Percentiles rank a stretch among this genome's conserved stretches.
Conservation (phyloP, 1,284 basidiomycete species). For the Porodaedalea pini region DNA sequence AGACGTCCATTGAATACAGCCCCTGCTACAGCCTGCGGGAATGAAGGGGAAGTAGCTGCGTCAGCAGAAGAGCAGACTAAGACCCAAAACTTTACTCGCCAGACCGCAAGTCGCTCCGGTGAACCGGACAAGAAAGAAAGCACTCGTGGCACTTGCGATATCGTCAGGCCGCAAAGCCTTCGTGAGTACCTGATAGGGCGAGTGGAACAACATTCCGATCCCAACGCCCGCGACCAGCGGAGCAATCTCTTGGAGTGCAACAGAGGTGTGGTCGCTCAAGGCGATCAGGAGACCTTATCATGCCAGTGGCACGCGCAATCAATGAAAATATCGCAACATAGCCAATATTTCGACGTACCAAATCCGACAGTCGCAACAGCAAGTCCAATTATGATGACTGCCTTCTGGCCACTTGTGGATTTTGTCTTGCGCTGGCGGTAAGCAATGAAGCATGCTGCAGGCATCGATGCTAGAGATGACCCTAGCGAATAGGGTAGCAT, state of each 20-base stretch:
- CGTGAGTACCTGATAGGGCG: slow-evolving; percentile 75
- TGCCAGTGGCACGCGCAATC: slow-evolving; percentile 7
- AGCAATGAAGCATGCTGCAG: slow-evolving; percentile 72
- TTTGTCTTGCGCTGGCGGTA: slow-evolving; percentile 54
- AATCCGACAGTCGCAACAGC: slow-evolving; percentile 64
- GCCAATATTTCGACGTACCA: slow-evolving; percentile 42
- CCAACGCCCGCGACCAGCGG: slow-evolving; percentile 73
- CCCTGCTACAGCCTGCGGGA: slow-evolving; percentile 63
- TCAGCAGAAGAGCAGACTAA: not conserved
- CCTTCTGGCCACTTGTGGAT: slow-evolving; percentile 60
- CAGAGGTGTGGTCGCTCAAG: slow-evolving; percentile 49
- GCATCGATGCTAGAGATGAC: slow-evolving; percentile 75
- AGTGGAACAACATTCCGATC: slow-evolving; percentile 76
- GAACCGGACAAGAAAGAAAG: slow-evolving; percentile 79
- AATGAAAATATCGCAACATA: slow-evolving; percentile 8
- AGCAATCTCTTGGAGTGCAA: slow-evolving; percentile 46
- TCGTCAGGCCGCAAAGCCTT: slow-evolving; percentile 58
- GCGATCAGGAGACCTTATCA: slow-evolving; percentile 59
- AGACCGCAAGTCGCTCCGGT: slow-evolving; percentile 77
- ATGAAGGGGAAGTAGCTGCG: slow-evolving; percentile 12
- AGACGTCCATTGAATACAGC: slow-evolving; percentile 62
- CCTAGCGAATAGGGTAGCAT: slow-evolving; percentile 79
- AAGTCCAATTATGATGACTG: slow-evolving; percentile 59
- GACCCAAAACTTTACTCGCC: slow-evolving; percentile 39
- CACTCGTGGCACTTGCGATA: slow-evolving; percentile 73